phyloP scores from a whole-genome alignment of 2,329 filamentous ascomycete genomes.

The Sporothrix dimorphospora region DNA sequence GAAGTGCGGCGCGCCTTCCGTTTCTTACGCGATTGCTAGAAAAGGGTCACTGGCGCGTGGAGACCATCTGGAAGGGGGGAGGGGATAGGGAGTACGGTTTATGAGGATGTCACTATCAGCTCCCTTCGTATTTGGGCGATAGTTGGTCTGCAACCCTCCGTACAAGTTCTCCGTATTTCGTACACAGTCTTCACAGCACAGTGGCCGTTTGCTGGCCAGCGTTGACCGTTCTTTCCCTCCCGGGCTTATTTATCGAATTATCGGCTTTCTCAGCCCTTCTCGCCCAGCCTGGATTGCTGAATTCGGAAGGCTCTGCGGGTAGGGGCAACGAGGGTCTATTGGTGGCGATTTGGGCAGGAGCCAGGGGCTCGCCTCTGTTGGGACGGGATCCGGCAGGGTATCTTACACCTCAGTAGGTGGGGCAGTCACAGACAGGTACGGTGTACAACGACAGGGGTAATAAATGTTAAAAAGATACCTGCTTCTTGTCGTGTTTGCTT shows the following conservation, averaged over 20 bases:
- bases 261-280: neutral
- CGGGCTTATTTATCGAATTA: neutral
- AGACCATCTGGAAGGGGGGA: neutral
- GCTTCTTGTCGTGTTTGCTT: no score
- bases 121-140: neutral
- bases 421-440: neutral
- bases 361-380: constrained; percentile 3
- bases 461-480: no score
- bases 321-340: neutral
- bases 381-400: constrained; percentile 5
- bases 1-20: constrained; percentile 4
- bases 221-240: neutral
- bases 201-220: neutral
- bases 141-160: constrained; percentile 4
- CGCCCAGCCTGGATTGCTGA: neutral
- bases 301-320: constrained; percentile 12
- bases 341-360: neutral
- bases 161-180: constrained; percentile 5
- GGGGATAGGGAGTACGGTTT: neutral
- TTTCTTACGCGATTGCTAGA: neutral
- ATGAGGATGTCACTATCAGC: neutral
- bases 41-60: neutral
- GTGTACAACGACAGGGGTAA: no score
- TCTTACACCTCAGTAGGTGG: constrained; percentile 3
- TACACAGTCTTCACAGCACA: neutral